These are phyloP conservation scores for Simplicillium sp. DNA, from an alignment of 2,329 filamentous ascomycete species.

Conservation along the genomic window DNA sequence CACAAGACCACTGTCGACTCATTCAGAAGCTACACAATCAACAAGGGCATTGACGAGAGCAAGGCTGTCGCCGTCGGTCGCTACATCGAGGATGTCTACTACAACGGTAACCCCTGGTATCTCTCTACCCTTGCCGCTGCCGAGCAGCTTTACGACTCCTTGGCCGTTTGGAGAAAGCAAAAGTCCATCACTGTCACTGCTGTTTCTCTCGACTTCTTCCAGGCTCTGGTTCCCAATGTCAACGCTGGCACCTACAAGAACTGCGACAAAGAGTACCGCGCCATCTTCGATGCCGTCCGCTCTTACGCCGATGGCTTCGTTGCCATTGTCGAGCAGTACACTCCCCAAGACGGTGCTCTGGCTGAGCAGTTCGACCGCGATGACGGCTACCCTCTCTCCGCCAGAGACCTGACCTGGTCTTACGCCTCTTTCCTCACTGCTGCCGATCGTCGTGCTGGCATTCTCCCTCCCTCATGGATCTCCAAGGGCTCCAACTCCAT, in stretches of 20 bases:
- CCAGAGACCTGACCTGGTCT: constrained; percentile 62
- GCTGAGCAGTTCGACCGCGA: constrained; percentile 56
- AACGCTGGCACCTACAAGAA: constrained; percentile 52
- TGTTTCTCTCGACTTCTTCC: constrained; percentile 63
- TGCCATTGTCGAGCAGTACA: constrained; percentile 52
- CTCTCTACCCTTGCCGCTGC: constrained; percentile 67
- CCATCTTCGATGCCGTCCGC: constrained; percentile 47
- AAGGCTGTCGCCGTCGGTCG: constrained; percentile 54
- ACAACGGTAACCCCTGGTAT: constrained; percentile 76
- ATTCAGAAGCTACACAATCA: constrained; percentile 66
- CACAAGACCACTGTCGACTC: constrained; percentile 69
- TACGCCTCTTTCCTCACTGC: constrained; percentile 62
- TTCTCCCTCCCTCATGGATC: constrained; percentile 49
- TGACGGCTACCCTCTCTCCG: constrained; percentile 47
- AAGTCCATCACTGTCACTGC: constrained; percentile 56
- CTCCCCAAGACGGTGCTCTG: constrained; percentile 50
- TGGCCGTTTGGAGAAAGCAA: constrained; percentile 58
- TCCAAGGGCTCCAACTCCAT: constrained; percentile 33
- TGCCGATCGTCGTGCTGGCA: constrained; percentile 43
- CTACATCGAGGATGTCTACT: constrained; percentile 66
- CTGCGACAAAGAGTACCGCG: constrained; percentile 34
- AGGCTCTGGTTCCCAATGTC: constrained; percentile 48
- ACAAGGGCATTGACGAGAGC: constrained; percentile 52
- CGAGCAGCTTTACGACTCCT: constrained; percentile 69
- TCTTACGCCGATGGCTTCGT: constrained; percentile 54